These are phyloP conservation scores for Geum urbanum DNA, from an alignment of 306 rosid species.

Conservation along the genomic window DNA sequence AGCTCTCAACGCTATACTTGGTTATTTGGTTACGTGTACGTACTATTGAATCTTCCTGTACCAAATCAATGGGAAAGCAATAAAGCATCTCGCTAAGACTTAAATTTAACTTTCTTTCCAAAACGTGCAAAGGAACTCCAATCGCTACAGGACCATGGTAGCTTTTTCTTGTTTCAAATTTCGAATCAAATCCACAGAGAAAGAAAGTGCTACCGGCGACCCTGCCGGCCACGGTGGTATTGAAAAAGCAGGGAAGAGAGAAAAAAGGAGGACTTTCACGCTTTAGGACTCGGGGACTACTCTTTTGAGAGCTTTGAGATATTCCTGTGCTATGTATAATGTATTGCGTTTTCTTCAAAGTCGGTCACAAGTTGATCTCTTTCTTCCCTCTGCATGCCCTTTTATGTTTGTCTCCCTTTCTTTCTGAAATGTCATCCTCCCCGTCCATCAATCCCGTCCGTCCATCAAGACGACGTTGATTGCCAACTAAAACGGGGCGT, in stretches of 20 bases:
- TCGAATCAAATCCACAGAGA: slow-evolving; percentile 13
- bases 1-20: no score
- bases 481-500: slow-evolving; percentile 25
- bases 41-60: no score
- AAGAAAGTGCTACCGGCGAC: background rate
- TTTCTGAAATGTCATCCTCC: background rate
- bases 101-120: no score
- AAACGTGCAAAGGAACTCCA: no score
- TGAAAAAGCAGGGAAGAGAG: background rate
- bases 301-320: no score
- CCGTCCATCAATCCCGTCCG: slow-evolving; percentile 32
- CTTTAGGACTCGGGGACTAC: background rate
- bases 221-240: background rate
- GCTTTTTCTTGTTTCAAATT: no score
- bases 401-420: slow-evolving; percentile 9
- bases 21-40: no score
- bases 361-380: background rate
- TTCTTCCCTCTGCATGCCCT: background rate
- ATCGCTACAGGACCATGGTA: background rate
- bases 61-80: no score
- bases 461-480: slow-evolving; percentile 24
- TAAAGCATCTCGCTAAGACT: no score
- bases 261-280: slow-evolving; percentile 11
- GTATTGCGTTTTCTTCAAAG: background rate
- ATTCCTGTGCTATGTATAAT: no score